Percentiles rank a stretch among this genome's conserved stretches.
These are phyloP conservation scores for Cladosporium austrohemisphaericum DNA, from an alignment of 2,329 filamentous ascomycete species.

Conservation along the genomic window DNA sequence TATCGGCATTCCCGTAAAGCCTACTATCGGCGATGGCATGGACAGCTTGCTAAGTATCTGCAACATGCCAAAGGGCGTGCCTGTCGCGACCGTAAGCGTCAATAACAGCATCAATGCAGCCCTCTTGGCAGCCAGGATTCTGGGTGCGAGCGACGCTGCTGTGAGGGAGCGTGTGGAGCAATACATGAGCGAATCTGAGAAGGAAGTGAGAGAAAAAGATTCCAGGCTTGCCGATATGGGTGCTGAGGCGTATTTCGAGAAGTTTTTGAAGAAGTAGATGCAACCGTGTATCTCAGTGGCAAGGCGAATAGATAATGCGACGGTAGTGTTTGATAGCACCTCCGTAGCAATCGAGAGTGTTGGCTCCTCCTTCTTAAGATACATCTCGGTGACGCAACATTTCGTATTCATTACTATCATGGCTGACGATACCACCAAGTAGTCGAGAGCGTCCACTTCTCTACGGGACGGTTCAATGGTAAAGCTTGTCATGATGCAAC, in stretches of 20 bases:
- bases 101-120: constrained; percentile 47
- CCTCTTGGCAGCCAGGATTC: constrained; percentile 43
- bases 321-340: too few species aligned
- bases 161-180: constrained; percentile 56
- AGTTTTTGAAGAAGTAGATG: constrained; percentile 27
- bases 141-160: constrained; percentile 48
- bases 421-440: too few species aligned
- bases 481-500: too few species aligned
- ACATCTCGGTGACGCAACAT: too few species aligned
- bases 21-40: constrained; percentile 47
- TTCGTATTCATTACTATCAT: too few species aligned
- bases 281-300: too few species aligned
- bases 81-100: constrained; percentile 42
- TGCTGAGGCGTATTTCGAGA: constrained; percentile 27
- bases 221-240: constrained; percentile 54
- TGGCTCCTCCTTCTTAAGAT: too few species aligned
- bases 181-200: constrained; percentile 61
- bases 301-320: too few species aligned
- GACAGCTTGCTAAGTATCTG: constrained; percentile 50
- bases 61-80: constrained; percentile 49
- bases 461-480: too few species aligned
- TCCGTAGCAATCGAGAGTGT: too few species aligned
- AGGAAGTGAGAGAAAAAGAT: constrained; percentile 63
- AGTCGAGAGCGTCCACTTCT: too few species aligned
- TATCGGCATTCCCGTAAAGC: constrained; percentile 50